phyloP scores from a whole-genome alignment of 78 protist genomes.

The Chrysochromulina parva region DNA sequence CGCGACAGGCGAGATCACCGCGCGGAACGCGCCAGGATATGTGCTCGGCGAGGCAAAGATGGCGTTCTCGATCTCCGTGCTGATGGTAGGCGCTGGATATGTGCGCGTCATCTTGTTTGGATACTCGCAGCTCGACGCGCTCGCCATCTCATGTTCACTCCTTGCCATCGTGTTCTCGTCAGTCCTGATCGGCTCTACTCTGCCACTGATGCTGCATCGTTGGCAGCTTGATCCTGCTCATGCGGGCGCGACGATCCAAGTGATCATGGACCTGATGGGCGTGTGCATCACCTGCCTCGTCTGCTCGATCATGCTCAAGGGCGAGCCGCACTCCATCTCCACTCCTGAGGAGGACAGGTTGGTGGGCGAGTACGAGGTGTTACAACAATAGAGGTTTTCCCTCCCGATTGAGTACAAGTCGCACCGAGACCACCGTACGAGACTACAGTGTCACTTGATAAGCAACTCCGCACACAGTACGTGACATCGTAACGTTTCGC shows the following conservation, averaged over 20 bases:
- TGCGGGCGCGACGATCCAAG: conserved; percentile 39
- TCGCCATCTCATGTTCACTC: conserved; percentile 39
- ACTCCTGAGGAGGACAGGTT: no score
- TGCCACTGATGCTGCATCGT: conserved; percentile 23
- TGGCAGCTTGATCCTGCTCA: conserved; percentile 30
- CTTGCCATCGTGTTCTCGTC: conserved; percentile 6
- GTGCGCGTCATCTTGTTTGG: conserved; percentile 34
- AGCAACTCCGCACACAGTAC: no score
- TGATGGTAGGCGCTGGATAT: background rate
- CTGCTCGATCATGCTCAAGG: background rate
- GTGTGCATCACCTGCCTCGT: conserved; percentile 44
- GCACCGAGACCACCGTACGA: no score
- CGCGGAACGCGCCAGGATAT: background rate
- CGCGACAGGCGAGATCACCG: background rate
- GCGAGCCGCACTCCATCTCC: background rate
- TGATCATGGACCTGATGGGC: conserved; percentile 53
- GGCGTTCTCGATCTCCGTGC: background rate
- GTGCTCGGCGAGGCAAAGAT: background rate
- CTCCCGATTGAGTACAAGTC: no score
- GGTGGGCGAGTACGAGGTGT: no score
- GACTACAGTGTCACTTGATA: no score
- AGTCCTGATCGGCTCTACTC: conserved; percentile 22
- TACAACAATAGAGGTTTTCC: no score
- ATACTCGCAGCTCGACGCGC: background rate
- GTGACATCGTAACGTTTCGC: no score